phyloP scores from a whole-genome alignment of 345 rosid genomes.

The Carallia brachiata region DNA sequence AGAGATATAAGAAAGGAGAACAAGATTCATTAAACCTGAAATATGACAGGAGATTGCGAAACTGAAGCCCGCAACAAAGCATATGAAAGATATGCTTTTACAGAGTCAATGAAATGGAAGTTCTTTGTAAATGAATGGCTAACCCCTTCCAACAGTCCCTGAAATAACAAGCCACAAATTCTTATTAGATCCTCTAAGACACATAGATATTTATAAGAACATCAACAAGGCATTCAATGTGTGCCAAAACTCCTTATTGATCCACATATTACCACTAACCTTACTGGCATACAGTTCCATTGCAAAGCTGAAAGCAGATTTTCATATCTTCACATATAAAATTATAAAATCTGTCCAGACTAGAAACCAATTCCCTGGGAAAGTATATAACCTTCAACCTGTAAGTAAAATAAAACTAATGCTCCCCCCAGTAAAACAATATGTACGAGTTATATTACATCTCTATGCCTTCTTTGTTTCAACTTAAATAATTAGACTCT shows the following conservation, averaged over 20 bases:
- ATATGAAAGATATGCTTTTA: constrained; percentile 95
- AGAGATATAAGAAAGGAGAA: constrained; percentile 16
- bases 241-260: background rate
- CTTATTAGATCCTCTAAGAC: background rate
- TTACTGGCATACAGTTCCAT: background rate
- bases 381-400: background rate
- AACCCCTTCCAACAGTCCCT: constrained; percentile 96
- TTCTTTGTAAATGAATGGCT: constrained; percentile 88
- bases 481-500: background rate
- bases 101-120: constrained; percentile 95
- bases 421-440: background rate
- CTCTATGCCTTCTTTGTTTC: background rate
- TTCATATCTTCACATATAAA: background rate
- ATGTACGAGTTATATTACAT: background rate
- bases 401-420: background rate
- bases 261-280: background rate
- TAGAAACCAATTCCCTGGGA: background rate
- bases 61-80: constrained; percentile 95
- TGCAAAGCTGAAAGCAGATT: background rate
- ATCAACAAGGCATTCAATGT: background rate
- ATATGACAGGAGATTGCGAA: constrained; percentile 81
- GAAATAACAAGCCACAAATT: constrained; percentile 25
- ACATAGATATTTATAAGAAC: background rate
- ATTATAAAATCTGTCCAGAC: too few relatives aligned
- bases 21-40: constrained; percentile 67